Evolutionary conservation across 495 filamentous ascomycete species (phyloP).

Genomic region (Hypoxylon lienhwacheense): DNA sequence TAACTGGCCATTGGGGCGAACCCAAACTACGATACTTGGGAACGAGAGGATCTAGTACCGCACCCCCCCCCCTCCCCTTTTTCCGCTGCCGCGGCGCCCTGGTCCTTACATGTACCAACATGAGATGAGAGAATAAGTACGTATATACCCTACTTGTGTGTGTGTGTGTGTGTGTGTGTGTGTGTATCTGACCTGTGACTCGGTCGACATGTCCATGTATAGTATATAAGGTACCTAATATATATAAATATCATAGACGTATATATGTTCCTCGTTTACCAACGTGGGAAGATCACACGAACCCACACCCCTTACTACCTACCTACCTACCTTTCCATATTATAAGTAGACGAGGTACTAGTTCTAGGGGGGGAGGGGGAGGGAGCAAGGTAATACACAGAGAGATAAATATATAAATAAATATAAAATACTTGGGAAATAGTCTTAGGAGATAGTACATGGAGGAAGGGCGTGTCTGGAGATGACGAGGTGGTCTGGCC

Average conservation of each 20-base stretch:
- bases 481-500: constrained; percentile 33
- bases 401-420: constrained; percentile 27
- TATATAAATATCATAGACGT: background rate
- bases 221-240: too few species aligned
- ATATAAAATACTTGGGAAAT: constrained; percentile 21
- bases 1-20: constrained; percentile 17
- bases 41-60: constrained; percentile 8
- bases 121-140: constrained; percentile 8
- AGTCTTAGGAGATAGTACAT: constrained; percentile 14
- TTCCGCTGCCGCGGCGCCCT: constrained; percentile 14
- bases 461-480: constrained; percentile 28
- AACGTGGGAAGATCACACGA: background rate
- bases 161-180: too few species aligned
- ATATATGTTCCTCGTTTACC: constrained; percentile 4
- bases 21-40: constrained; percentile 21
- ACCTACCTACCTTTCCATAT: constrained; percentile 18
- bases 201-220: too few species aligned
- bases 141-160: constrained; percentile 4
- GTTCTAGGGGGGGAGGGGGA: constrained; percentile 24
- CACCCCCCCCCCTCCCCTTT: constrained; percentile 19
- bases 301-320: constrained; percentile 13
- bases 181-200: too few species aligned
- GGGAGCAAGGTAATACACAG: constrained; percentile 6
- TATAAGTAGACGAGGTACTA: too few species aligned
- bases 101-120: constrained; percentile 20